These are phyloP conservation scores for Entonaema liquescens DNA, from an alignment of 495 filamentous ascomycete species.

Conservation along the genomic window DNA sequence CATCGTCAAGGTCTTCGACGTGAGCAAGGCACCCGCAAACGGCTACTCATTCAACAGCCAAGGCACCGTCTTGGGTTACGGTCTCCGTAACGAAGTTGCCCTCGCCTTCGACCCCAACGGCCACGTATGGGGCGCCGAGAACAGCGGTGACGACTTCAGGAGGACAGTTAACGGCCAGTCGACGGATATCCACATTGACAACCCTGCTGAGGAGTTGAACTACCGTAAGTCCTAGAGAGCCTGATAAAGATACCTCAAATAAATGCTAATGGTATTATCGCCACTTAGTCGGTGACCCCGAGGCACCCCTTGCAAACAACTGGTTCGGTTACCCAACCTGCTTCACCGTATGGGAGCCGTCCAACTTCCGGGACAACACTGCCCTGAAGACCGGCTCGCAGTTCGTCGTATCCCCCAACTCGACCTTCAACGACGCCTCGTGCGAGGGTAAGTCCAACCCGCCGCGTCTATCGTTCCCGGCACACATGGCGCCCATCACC, in stretches of 20 bases:
- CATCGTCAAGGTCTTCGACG: conserved; percentile 69
- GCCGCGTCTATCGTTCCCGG: conserved; percentile 62
- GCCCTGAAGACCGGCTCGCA: conserved; percentile 59
- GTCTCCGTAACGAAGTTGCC: conserved; percentile 73
- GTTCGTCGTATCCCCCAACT: conserved; percentile 58
- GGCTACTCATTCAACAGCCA: conserved; percentile 61
- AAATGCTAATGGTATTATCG: background rate
- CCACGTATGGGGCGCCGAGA: conserved; percentile 72
- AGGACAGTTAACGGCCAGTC: conserved; percentile 57
- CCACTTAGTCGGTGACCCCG: conserved; percentile 63
- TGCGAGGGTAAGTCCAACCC: conserved; percentile 54
- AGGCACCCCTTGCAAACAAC: conserved; percentile 46
- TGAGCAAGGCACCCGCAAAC: conserved; percentile 52
- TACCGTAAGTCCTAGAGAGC: conserved; percentile 60
- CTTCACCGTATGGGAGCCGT: conserved; percentile 67
- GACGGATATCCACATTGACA: conserved; percentile 69
- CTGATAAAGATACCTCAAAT: background rate
- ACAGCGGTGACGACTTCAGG: conserved; percentile 68
- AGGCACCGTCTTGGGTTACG: conserved; percentile 69
- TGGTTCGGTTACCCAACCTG: conserved; percentile 74
- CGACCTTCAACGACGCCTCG: conserved; percentile 56
- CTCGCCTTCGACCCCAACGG: conserved; percentile 65
- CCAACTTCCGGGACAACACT: conserved; percentile 55
- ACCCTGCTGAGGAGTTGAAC: conserved; percentile 77
- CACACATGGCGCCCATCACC: conserved; percentile 66